Evolutionary conservation across 495 filamentous ascomycete genomes (phyloP).

Genomic region (Astrothelium macrocarpum): DNA sequence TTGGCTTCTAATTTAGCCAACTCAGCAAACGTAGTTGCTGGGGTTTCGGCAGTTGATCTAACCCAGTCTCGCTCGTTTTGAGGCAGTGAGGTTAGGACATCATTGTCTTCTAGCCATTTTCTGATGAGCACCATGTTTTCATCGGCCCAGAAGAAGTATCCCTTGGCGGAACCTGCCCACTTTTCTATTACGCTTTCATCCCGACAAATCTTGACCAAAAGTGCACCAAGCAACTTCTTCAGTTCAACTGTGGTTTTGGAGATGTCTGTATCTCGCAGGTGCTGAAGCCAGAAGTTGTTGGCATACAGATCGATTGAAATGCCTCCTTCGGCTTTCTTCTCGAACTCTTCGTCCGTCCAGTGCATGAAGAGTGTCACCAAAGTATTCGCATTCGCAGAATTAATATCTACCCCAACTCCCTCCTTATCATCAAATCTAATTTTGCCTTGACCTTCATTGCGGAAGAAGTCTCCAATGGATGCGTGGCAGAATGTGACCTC

Average conservation of each 20-base stretch:
- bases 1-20: constrained; percentile 1
- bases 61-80: background rate
- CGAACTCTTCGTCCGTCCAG: background rate
- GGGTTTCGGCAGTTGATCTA: background rate
- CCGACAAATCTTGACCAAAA: background rate
- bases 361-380: background rate
- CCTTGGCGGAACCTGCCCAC: background rate
- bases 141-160: constrained; percentile 3
- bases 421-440: background rate
- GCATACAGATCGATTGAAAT: background rate
- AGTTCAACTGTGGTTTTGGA: background rate
- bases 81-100: background rate
- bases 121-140: background rate
- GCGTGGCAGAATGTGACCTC: constrained; percentile 29
- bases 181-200: background rate
- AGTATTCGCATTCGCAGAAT: background rate
- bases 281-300: background rate
- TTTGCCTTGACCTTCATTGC: constrained; percentile 8
- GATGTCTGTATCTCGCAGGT: background rate
- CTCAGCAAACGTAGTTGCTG: background rate
- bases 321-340: background rate
- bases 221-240: background rate
- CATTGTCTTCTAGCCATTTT: constrained; percentile 7
- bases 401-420: constrained; percentile 4
- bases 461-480: constrained; percentile 16